Base-by-base conservation (phyloP, 495 filamentous ascomycete genomes). In the Lasiosphaeriaceae sp. region DNA sequence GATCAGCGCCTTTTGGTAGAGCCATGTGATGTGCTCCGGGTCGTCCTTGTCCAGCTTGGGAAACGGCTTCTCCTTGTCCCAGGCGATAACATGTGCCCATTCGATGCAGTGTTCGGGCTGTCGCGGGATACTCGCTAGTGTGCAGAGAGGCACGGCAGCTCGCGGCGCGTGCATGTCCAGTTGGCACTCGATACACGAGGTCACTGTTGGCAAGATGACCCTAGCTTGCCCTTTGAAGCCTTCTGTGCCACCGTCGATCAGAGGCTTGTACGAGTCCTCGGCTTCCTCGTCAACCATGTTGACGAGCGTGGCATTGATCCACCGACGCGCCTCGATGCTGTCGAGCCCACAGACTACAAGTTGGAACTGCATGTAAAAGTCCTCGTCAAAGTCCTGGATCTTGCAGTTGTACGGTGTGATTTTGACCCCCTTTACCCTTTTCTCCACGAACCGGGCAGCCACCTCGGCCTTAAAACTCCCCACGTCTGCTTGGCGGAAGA, bases 71-170 rank as follows among this genome's bases (percentile, higher is more conserved):
- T 87, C 85, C 54, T 85, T 76, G 56, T 85, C 83, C 80, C 80
- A 83, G 19, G 80, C 80, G 52, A 83, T 83, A 70, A 97, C 90
- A 67, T 96, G 91, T 16, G 95, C 95, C 95, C 95, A 99, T 71
- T 99, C 95, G 71, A 99, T 92, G 69, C 95, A 99, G 70, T 99
- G 95, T 66, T 96, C 90, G 22, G 95, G 95, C 67, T 99, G 95
- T 17, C 95, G 89, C 3, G 95, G 95, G 59, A 99, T 97, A 37
- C 90, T 93, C 26, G 95, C 95, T 57, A 99, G 83, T 0, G 95
- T 99, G 73, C 95, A 99, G 24, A 99, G 86, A 1, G 95, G 94
- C 11, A 99, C 95, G 11, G 93, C 90, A 21, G 92, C 88, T 48
- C 90, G 83, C 29, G 95, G 95, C 9, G 95, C 90, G 68, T 97